Base-by-base conservation (phyloP, 164 flowering plant species). In the Macadamia integrifolia region DNA sequence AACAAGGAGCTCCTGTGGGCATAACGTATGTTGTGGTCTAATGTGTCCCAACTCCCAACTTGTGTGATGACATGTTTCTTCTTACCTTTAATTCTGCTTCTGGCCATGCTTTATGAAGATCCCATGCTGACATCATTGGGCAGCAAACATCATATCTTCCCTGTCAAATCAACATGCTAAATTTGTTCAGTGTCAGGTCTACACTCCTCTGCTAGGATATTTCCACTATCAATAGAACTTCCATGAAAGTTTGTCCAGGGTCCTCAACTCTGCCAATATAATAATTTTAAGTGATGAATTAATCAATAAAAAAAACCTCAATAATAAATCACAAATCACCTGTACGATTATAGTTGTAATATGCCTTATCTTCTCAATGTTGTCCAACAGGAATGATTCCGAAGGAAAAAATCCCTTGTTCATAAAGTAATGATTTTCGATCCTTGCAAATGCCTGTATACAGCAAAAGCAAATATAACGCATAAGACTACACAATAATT, bases 101-200 rank as follows among this genome's bases (percentile, higher is more conserved):
- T 48, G 97, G 97, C 97, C 97, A 94, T 61, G 90, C 97, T 80
- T 84, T 92, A 76, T 94, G 97, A 69, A 94, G 97, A 83, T 95
- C 99, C 99, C 98, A 95, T 68, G 99, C 99, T 14, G 99, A 89
- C 91, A 92, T 88, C 91, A 94, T 88, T 32, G 97, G 98, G 77
- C 99, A 94, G 80, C 88, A 83, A 61, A 86, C 78, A 73, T 94
- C 98, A 80, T 94, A 94, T 76, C 98, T 84, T 82, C 98, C 99
- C 99, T 93, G 92, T 68, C 73, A 68, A 80, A 60, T 50, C 14
- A 23, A 11, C 35, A 55, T 8, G 18, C n/a, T 17, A 10, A 65
- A 60, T 32, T 57, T 55, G 40, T 44, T 42, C 42, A 28, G 32
- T 10, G 1, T 35, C 40, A 35, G 40, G 40, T 35, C 5, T 35